Evolutionary conservation across 2,329 filamentous ascomycete species (phyloP).

Genomic region (Sporothrix variecibatus): DNA sequence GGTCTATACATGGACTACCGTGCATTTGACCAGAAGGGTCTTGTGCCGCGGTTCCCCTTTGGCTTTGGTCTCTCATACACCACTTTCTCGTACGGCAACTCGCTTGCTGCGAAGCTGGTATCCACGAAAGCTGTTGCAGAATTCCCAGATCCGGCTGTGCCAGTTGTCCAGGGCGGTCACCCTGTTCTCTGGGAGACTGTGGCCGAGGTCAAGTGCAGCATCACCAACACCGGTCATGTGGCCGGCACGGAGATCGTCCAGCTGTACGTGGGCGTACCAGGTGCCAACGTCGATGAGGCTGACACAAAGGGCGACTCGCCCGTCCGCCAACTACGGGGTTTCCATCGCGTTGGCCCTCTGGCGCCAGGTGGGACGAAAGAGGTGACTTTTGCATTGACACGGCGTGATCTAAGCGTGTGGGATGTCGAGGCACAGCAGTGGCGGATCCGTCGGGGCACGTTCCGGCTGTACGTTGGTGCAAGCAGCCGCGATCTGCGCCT

Average conservation of each 20-base stretch:
- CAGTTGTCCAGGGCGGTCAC: slow-evolving; percentile 29
- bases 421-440: slow-evolving; percentile 63
- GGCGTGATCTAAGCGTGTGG: slow-evolving; percentile 69
- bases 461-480: slow-evolving; percentile 45
- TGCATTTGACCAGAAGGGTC: slow-evolving; percentile 64
- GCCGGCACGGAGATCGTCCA: slow-evolving; percentile 34
- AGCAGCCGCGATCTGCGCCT: slow-evolving; percentile 47
- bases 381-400: slow-evolving; percentile 56
- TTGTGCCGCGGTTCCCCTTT: slow-evolving; percentile 73
- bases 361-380: slow-evolving; percentile 45
- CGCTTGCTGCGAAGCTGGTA: slow-evolving; percentile 50
- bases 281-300: background rate
- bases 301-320: slow-evolving; percentile 19
- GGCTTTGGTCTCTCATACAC: slow-evolving; percentile 77
- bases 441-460: slow-evolving; percentile 49
- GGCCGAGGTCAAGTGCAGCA: slow-evolving; percentile 40
- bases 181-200: slow-evolving; percentile 46
- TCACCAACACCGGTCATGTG: slow-evolving; percentile 45
- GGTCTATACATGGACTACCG: slow-evolving; percentile 78
- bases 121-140: slow-evolving; percentile 54
- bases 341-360: slow-evolving; percentile 58
- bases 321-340: slow-evolving; percentile 60
- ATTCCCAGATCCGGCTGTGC: slow-evolving; percentile 20
- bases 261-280: slow-evolving; percentile 34
- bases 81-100: slow-evolving; percentile 61